Evolutionary conservation across 345 rosid genomes (phyloP), one percentile per base, ranked within the genome.

Genomic region (Arabis alpina): DNA sequence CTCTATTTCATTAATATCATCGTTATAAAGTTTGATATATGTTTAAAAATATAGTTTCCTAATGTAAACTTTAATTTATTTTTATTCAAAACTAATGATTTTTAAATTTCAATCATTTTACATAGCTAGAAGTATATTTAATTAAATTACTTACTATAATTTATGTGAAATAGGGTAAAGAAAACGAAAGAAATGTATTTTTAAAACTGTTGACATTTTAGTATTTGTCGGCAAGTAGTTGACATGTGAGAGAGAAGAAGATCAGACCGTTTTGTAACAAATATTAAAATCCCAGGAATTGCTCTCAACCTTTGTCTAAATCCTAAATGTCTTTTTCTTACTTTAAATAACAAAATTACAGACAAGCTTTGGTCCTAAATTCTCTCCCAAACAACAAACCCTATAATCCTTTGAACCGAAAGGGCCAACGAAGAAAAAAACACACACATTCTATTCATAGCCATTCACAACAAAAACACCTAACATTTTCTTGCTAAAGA

Each of bases 401-500:
- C 79, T 61, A 54, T 67, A 60, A 75, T 14, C 69, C 44, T 61
- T 61, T 45, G 66, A 59, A 74, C 60, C 72, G n/a, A 66, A 66
- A 19, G 23, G 11, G 64, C 68, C 74, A 67, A 6, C 57, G 60
- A 74, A 68, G 73, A 61, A 59, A 63, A 39, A 45, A 19, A 19
- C 23, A 19, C 23, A 54, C 16, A 75, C 55, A 61, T 62, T 68
- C 74, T 75, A 75, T 75, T 75, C 70, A 75, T 75, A 75, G 79
- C 36, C 59, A 68, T 68, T 74, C 13, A 36, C 77, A 75, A 75
- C 73, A 36, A 54, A 68, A 74, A 53, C 64, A 54, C 64, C 74
- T 68, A 61, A 54, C 14, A 3, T 10, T 61, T 75, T 30, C 74
- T 75, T 75, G 70, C 79, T 68, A 49, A 68, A 68, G 74, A 75